phyloP scores from a whole-genome alignment of 495 filamentous ascomycete species.

The Pyronema omphalodes region DNA sequence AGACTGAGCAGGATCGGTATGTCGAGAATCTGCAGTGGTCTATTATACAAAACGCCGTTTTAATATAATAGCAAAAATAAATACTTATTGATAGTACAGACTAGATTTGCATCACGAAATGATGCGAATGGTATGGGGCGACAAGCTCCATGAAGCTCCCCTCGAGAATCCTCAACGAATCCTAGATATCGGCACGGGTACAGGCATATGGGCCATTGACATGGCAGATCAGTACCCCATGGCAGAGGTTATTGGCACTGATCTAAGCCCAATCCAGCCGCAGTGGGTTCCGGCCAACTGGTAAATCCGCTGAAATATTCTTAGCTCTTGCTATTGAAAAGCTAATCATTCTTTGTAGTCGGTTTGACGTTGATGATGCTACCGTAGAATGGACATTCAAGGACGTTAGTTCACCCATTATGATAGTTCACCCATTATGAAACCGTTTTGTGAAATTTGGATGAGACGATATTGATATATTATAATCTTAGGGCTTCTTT shows the following conservation, averaged over 20 bases:
- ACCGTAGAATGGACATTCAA: no score
- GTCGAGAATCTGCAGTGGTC: background rate
- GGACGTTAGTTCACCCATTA: no score
- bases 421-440: no score
- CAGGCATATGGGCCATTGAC: constrained; percentile 82
- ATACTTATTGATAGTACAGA: background rate
- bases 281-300: no score
- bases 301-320: no score
- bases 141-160: constrained; percentile 28
- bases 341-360: no score
- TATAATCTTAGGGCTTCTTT: no score
- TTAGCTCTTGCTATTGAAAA: constrained; percentile 16
- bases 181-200: constrained; percentile 59
- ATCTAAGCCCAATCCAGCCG: constrained; percentile 34
- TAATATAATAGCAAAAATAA: no score
- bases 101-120: constrained; percentile 11
- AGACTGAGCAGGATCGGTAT: background rate
- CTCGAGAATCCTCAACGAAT: constrained; percentile 28
- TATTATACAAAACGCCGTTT: no score
- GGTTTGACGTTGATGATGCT: no score
- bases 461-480: no score
- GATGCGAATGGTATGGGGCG: constrained; percentile 22
- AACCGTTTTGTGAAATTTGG: no score
- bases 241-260: constrained; percentile 48
- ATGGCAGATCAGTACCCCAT: constrained; percentile 52